These are phyloP conservation scores for Diaporthe ampelina DNA, from an alignment of 2,329 filamentous ascomycete species.

Conservation along the genomic window DNA sequence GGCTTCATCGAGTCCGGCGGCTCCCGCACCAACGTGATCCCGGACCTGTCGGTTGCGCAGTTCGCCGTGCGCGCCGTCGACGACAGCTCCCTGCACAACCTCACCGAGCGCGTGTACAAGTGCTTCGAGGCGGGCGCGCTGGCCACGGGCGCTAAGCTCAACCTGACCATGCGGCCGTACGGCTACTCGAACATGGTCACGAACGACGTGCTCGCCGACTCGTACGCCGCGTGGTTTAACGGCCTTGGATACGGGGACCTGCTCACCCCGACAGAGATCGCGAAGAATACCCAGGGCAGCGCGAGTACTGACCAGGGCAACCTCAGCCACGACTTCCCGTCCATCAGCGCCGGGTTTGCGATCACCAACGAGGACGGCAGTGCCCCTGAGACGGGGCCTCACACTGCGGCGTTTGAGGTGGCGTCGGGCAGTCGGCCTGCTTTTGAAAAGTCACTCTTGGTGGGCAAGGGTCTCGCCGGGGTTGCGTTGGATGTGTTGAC, in stretches of 20 bases:
- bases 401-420: conserved; percentile 1
- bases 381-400: not conserved
- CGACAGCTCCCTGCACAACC: conserved; percentile 44
- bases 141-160: conserved; percentile 53
- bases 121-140: conserved; percentile 51
- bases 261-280: conserved; percentile 47
- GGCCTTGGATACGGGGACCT: conserved; percentile 46
- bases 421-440: not conserved
- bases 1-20: conserved; percentile 30
- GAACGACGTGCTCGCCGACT: conserved; percentile 47
- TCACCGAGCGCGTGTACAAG: conserved; percentile 46
- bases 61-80: conserved; percentile 69
- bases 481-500: conserved; percentile 4
- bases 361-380: conserved; percentile 52
- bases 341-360: conserved; percentile 58
- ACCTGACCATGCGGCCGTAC: conserved; percentile 51
- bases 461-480: not conserved
- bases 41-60: conserved; percentile 68
- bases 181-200: conserved; percentile 52
- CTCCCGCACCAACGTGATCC: conserved; percentile 40
- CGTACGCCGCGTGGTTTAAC: conserved; percentile 41
- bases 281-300: not conserved
- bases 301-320: conserved; percentile 56
- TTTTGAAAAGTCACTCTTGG: conserved; percentile 7
- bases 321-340: conserved; percentile 58